Evolutionary conservation across 2,329 filamentous ascomycete genomes (phyloP), one percentile per base, ranked within the genome.

Genomic region (Alternaria metachromatica): DNA sequence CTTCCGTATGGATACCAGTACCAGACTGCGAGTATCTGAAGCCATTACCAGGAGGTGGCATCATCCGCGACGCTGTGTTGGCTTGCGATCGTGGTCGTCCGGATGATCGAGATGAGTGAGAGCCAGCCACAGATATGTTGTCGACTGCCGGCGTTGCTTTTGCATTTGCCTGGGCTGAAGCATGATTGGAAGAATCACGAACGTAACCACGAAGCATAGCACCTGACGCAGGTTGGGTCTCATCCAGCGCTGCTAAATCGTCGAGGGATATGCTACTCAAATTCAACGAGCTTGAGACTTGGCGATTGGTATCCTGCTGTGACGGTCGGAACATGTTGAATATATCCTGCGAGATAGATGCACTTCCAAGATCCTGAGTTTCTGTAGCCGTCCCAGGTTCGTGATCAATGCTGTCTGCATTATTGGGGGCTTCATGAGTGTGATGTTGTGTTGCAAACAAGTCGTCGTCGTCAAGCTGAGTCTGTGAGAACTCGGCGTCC

Each of bases 11-110:
- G 12, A 4, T 15, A 25, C 18, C 33, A 20, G 21, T 53, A 48
- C 46, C 28, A 20, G 23, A n/a, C 46, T 50, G 26, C 23, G 44
- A 55, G 18, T 21, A 60, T 21, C 33, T 46, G 6, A 28, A 63
- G 15, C 11, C 28, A 3, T 41, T 56, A 7, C 13, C n/a, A 5
- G 48, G 60, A 12, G 69, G 62, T 6, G 71, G 69, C 60, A 69
- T 69, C 63, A 80, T 74, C 1, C 75, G 67, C 26, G 75, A 77
- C 18, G 72, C 72, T 18, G 71, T 78, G 30, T 80, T 79, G 10
- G 76, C 77, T 55, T 71, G 71, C 2, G 76, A 78, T 56, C 51
- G 71, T 2, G 74, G 74, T 41, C 75, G 70, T 37, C 68, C 64
- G 6, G 64, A 58, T 1, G 68, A 70, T 6, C 30, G 20, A 44